Evolutionary conservation across 169 alveolate species (phyloP).

Genomic region (Eimeria maxima): DNA sequence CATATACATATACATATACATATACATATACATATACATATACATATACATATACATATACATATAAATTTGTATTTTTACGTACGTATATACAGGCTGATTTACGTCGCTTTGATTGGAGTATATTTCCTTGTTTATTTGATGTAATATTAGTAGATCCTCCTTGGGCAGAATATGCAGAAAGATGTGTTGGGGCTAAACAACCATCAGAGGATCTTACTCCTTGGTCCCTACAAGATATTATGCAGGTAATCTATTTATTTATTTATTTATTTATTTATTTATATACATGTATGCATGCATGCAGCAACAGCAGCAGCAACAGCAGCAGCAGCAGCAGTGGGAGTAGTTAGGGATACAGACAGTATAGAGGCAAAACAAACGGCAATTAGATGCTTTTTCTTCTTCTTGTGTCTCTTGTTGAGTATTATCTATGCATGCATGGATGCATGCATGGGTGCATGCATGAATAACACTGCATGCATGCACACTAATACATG

Average conservation of each 20-base stretch:
- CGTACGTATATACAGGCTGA: conserved; percentile 16
- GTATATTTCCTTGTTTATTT: conserved; percentile 88
- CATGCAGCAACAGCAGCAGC: conserved; percentile 72
- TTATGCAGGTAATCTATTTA: conserved; percentile 36
- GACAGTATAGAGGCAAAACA: no score
- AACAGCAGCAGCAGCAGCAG: conserved; percentile 50
- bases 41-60: no score
- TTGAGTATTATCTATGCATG: no score
- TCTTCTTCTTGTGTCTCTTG: no score
- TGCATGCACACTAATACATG: no score
- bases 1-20: no score
- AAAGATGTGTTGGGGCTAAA: conserved; percentile 86
- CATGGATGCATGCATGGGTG: no score
- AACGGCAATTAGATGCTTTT: no score
- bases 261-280: neutral
- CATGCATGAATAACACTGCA: no score
- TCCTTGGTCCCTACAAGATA: conserved; percentile 89
- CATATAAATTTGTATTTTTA: neutral
- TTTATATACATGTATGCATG: neutral
- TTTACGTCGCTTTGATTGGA: conserved; percentile 40
- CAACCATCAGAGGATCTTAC: conserved; percentile 86
- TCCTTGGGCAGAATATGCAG: conserved; percentile 94
- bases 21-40: no score
- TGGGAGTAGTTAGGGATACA: no score
- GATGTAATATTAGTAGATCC: conserved; percentile 96